Evolutionary conservation across 108 stramenopile species (phyloP).

Genomic region (Schizochytrium sp.): DNA sequence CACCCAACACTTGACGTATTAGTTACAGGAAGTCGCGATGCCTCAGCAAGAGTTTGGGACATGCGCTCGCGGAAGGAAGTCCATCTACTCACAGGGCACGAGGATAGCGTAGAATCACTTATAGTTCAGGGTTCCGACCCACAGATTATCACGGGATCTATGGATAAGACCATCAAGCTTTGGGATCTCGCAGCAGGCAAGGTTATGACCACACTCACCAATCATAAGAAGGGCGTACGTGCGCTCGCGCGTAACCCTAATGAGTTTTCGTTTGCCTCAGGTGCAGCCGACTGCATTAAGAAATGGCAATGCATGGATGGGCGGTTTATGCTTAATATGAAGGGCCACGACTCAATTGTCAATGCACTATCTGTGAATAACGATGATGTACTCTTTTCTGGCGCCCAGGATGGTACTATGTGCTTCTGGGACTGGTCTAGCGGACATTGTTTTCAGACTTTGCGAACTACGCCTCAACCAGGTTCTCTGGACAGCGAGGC

Average conservation of each 20-base stretch:
- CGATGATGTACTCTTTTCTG: slow-evolving; percentile 93
- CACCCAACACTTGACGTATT: slow-evolving; percentile 97
- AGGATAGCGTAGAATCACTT: slow-evolving; percentile 89
- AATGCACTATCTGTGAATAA: slow-evolving; percentile 95
- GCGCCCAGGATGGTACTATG: slow-evolving; percentile 95
- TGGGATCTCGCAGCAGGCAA: slow-evolving; percentile 99
- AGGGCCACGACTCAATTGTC: slow-evolving; percentile 92
- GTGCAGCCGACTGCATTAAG: slow-evolving; percentile 93
- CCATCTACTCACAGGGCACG: slow-evolving; percentile 92
- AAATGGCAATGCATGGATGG: slow-evolving; percentile 95
- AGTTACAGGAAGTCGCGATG: slow-evolving; percentile 98
- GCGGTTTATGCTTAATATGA: slow-evolving; percentile 88
- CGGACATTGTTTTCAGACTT: slow-evolving; percentile 92
- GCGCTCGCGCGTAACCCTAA: slow-evolving; percentile 78
- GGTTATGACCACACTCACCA: slow-evolving; percentile 94
- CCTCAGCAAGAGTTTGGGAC: slow-evolving; percentile 98
- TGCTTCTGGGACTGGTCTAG: slow-evolving; percentile 97
- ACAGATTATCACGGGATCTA: slow-evolving; percentile 93
- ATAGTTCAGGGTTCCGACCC: slow-evolving; percentile 93
- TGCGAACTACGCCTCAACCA: slow-evolving; percentile 90
- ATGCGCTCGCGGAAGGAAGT: slow-evolving; percentile 94
- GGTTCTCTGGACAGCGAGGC: slow-evolving; percentile 97
- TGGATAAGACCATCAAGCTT: slow-evolving; percentile 94
- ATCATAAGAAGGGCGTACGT: slow-evolving; percentile 96
- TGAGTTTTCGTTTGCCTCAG: slow-evolving; percentile 94